Conservation (phyloP, 768 basidiomycete genomes). For the Suillus subaureus region DNA sequence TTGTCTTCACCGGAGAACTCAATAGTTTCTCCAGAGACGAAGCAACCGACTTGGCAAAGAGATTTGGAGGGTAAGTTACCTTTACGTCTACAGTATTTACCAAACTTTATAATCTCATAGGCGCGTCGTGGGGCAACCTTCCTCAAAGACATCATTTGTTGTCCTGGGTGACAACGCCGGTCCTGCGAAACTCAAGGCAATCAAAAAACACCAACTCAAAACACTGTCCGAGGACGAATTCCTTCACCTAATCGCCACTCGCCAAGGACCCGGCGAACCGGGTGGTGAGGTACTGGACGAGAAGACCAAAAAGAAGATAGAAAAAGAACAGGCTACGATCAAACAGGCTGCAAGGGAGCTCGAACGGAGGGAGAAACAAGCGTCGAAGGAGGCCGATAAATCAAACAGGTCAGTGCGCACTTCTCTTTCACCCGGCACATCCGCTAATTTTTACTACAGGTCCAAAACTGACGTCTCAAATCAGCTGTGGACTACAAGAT, state of each 20-base stretch:
- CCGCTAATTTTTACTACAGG: conserved; percentile 13
- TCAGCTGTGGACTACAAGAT: conserved; percentile 94
- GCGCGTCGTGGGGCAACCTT: conserved; percentile 85
- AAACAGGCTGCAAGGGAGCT: conserved; percentile 74
- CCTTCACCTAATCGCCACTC: conserved; percentile 75
- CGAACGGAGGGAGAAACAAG: conserved; percentile 68
- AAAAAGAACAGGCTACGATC: conserved; percentile 80
- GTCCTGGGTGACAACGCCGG: conserved; percentile 89
- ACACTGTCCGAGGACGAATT: conserved; percentile 89
- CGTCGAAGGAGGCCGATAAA: conserved; percentile 34
- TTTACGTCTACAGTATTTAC: not conserved
- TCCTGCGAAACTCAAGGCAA: conserved; percentile 81
- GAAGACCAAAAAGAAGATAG: conserved; percentile 78
- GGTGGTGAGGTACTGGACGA: conserved; percentile 58
- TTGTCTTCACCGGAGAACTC: conserved; percentile 96
- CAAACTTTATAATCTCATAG: conserved; percentile 41
- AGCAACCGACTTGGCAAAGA: conserved; percentile 84
- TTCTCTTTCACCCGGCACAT: not conserved
- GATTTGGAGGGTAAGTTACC: conserved; percentile 82
- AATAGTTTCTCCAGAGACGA: conserved; percentile 87
- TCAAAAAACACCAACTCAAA: conserved; percentile 76
- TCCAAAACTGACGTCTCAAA: conserved; percentile 47
- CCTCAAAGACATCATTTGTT: conserved; percentile 87
- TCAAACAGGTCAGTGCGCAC: conserved; percentile 20
- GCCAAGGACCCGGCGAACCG: conserved; percentile 50